Evolutionary conservation across 305 asterid genomes (phyloP), one percentile per base, ranked within the genome.

Genomic region (Fraxinus ornus): DNA sequence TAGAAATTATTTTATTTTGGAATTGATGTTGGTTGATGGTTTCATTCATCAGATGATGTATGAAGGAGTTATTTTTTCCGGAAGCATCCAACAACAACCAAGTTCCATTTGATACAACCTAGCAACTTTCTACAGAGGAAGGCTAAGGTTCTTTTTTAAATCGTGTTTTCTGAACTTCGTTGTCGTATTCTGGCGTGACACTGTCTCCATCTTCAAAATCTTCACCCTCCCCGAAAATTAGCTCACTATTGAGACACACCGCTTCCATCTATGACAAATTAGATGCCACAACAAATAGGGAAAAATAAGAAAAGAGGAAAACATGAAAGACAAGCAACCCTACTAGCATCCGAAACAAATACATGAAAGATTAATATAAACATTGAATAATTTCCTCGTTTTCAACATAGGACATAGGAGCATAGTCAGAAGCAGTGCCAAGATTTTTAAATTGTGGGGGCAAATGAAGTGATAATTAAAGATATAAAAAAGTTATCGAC

Each of bases 161-260:
- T 36, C 74, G 89, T 17, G 80, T 47, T 78, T 83, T 84, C 33
- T 64, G 79, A 66, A 82, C 55, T 66, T 70, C 90, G 78, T 75
- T 79, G 52, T 71, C 83, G 33, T 84, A 84, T 78, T 86, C 89
- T 71, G 24, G 81, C 76, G 76, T 75, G 30, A 82, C 72, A 71
- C 83, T 81, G 83, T 84, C 88, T 86, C 89, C 90, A 55, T 85
- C 88, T 80, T 78, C 90, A 85, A 82, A 88, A 81, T 86, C 90
- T 15, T 83, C 88, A 79, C 76, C 87, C 76, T 86, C 91, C 79
- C 86, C 90, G n/a, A 89, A 87, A 66, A 85, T 78, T 15, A 91
- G 91, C 76, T 76, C 87, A 6, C 88, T 87, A 86, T 91, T 91
- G 71, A 90, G 90, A 66, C 86, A 90, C 85, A 87, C 92, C 35